phyloP scores from a whole-genome alignment of 2,329 filamentous ascomycete genomes.

The Phialophora macrospora region DNA sequence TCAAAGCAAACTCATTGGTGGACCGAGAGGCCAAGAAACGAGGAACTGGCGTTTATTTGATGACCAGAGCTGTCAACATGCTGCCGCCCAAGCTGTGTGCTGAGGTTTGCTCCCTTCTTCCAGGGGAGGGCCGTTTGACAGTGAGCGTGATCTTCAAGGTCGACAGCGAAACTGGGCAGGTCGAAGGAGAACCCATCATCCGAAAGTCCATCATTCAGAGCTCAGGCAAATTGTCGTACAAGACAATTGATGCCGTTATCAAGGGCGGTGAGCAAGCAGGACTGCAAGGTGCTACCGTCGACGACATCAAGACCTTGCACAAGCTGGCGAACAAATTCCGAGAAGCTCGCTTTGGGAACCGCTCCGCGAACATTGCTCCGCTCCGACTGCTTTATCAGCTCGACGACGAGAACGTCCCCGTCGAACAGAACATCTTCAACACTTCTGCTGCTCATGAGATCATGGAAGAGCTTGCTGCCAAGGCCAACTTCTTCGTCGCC shows the following conservation, averaged over 20 bases:
- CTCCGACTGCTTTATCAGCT: conserved; percentile 90
- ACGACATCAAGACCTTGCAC: conserved; percentile 80
- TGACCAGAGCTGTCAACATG: conserved; percentile 86
- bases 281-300: conserved; percentile 68
- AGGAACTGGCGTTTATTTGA: conserved; percentile 90
- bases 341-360: conserved; percentile 80
- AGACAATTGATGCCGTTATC: conserved; percentile 83
- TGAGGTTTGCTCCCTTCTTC: conserved; percentile 84
- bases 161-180: conserved; percentile 77
- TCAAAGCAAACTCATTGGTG: conserved; percentile 92
- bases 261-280: conserved; percentile 66
- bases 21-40: conserved; percentile 98
- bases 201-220: conserved; percentile 95
- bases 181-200: conserved; percentile 89
- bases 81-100: conserved; percentile 82
- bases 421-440: conserved; percentile 95
- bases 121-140: conserved; percentile 86
- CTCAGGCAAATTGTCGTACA: conserved; percentile 79
- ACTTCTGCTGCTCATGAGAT: conserved; percentile 87
- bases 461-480: conserved; percentile 92
- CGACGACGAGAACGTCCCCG: conserved; percentile 96
- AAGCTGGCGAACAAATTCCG: conserved; percentile 87
- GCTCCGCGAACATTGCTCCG: conserved; percentile 77
- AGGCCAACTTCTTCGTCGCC: conserved; percentile 87
- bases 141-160: conserved; percentile 93